Evolutionary conservation across 495 filamentous ascomycete genomes (phyloP), one percentile per base, ranked within the genome.

Genomic region (Daldinia decipiens): DNA sequence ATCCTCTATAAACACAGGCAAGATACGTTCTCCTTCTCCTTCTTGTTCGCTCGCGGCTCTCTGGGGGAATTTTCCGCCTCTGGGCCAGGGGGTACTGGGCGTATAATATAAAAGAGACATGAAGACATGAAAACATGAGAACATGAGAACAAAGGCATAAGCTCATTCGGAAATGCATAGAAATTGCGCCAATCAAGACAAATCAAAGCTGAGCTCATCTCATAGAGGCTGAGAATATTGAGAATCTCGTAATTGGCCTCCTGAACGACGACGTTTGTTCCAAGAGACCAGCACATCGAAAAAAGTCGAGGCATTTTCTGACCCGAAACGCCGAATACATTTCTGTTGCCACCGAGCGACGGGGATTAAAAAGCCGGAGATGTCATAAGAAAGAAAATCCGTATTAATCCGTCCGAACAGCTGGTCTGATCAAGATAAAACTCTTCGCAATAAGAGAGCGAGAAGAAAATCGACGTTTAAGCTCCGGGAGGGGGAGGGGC

Each of bases 401-500:
- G 19, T 47, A 47, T 47, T 47, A 24, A 47, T 47, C 43, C 43
- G 19, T 24, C 43, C 43, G 43, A 24, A 47, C 31, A 36, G 17
- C n/a, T 56, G 31, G 29, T 38, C 52, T 17, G 27, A 53, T 7
- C 51, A 29, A 53, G 6, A 32, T 32, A 13, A 19, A 32, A 21
- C 21, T 36, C 53, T 5, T 11, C 43, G n/a, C 53, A 36, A 36
- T 24, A 21, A 47, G 21, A 11, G 9, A 24, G 19, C 32, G 19
- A 40, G 26, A 45, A 52, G 39, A 55, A 9, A 32, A 13, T 5
- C 43, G 12, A 19, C 19, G 12, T 38, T 34, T 57, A 76, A 32
- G 68, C 65, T 26, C 68, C 71, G 0, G 74, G 74, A 60, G 74
- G 71, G 17, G 69, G 72, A 13, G 70, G 62, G 17, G 70, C 29